Evolutionary conservation across 371 early-diverging fungal genomes (phyloP), one percentile per base, ranked within the genome.

Genomic region (Rhizopus sp.): DNA sequence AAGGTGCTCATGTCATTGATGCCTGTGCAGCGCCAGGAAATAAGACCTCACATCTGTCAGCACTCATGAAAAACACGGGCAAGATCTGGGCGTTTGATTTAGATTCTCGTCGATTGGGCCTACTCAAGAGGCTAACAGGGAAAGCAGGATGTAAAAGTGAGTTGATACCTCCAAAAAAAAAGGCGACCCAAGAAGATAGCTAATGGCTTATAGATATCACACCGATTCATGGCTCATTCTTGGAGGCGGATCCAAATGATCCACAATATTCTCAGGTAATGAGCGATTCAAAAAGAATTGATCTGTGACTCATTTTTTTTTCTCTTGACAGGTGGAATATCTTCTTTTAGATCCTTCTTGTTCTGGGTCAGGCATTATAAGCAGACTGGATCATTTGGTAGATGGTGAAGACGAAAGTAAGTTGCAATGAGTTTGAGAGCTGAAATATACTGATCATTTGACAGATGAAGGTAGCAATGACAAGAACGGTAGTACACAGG

Each of bases 1-100:
- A 71, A 37, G 71, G 80, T 29, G 77, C 86, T 1, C 79, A 84
- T 58, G 95, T 92, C 2, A 90, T 99, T 50, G 99, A 99, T 77
- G 93, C 94, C 4, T 99, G 99, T 70, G 97, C 99, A 15, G 98
- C 99, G 0, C 99, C 99, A 5, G 99, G 99, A n/a, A 98, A 95
- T 72, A 98, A 97, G 72, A 96, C 98, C 7, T 88, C 95, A 38
- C 96, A 97, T 67, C 68, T 99, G 33, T 84, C 93, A 3, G 86
- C 89, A 50, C 66, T 94, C 23, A 90, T 97, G 91, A 84, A 84
- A 13, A 93, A 94, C 56, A 80, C 80, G 5, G 99, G 98, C 8
- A 80, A 75, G 50, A 87, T 99, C 35, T 93, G 86, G 73, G 99
- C 99, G 0, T 92, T 96, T 62, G 99, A 99, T 71, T 78, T 84